These are phyloP conservation scores for Pestalotiopsis sp. DNA, from an alignment of 2,329 filamentous ascomycete genomes.

Conservation along the genomic window DNA sequence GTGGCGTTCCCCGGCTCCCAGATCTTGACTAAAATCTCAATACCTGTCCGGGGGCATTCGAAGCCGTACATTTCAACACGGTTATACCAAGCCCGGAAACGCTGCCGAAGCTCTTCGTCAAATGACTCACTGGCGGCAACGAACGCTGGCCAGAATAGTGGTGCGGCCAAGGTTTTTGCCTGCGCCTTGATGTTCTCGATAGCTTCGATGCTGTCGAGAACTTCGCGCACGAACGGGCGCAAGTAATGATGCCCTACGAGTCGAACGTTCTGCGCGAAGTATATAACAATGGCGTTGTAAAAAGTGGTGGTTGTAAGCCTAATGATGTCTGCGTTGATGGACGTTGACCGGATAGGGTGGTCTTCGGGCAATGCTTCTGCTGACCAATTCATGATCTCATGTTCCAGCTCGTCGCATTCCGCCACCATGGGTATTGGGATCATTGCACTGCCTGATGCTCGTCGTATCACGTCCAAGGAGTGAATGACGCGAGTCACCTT, in stretches of 20 bases:
- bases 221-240: conserved; percentile 8
- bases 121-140: conserved; percentile 36
- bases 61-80: conserved; percentile 23
- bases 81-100: conserved; percentile 23
- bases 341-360: not conserved
- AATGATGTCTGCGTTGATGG: conserved; percentile 7
- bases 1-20: conserved; percentile 14
- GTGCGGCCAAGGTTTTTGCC: conserved; percentile 9
- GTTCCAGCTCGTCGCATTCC: conserved; percentile 14
- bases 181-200: conserved; percentile 14
- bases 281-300: conserved; percentile 74
- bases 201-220: conserved; percentile 15
- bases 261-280: conserved; percentile 60
- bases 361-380: not conserved
- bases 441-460: conserved; percentile 69
- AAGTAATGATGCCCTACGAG: conserved; percentile 10
- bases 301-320: conserved; percentile 55
- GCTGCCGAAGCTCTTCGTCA: conserved; percentile 27
- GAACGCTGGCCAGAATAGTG: conserved; percentile 16
- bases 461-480: conserved; percentile 57
- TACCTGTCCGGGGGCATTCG: conserved; percentile 24
- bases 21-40: conserved; percentile 21
- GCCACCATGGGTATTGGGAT: conserved; percentile 30
- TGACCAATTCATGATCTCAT: conserved; percentile 13
- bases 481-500: conserved; percentile 63